These are phyloP conservation scores for Tetrapisispora namnaoensis DNA, from an alignment of 805 yeast genomes.

Conservation along the genomic window DNA sequence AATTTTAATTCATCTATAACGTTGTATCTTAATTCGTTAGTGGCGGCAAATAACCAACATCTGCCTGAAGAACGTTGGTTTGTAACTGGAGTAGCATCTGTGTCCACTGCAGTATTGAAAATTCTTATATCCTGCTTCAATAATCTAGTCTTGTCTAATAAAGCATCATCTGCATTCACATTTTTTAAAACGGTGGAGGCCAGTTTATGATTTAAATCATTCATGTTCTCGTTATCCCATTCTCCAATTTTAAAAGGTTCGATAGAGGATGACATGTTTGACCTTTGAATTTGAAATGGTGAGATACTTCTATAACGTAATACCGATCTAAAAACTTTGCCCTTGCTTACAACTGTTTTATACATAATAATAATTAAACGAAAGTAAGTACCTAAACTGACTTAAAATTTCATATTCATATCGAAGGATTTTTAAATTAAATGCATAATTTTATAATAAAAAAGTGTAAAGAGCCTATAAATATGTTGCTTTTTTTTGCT, in stretches of 20 bases:
- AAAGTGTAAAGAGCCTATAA: no score
- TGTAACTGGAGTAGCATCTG: conserved; percentile 46
- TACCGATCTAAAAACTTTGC: neutral
- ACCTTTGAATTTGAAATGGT: neutral
- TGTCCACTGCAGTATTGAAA: conserved; percentile 30
- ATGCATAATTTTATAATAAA: no score
- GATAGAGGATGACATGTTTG: conserved; percentile 1
- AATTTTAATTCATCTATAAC: conserved; percentile 54
- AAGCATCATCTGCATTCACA: conserved; percentile 27
- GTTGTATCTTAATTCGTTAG: conserved; percentile 58
- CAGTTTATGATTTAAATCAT: conserved; percentile 24
- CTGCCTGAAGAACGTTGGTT: conserved; percentile 72
- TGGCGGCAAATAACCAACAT: conserved; percentile 84
- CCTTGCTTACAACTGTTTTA: neutral
- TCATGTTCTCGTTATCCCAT: conserved; percentile 23
- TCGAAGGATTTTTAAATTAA: no score
- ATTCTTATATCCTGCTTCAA: conserved; percentile 16
- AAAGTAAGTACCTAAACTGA: neutral
- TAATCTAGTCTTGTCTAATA: conserved; percentile 21
- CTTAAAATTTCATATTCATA: no score
- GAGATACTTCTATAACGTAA: neutral
- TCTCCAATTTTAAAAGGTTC: neutral
- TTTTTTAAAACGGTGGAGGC: conserved; percentile 31
- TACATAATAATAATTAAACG: neutral
- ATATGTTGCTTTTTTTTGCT: no score